Evolutionary conservation across 2,329 filamentous ascomycete genomes (phyloP), one percentile per base, ranked within the genome.

Genomic region (Endothia cerciana): DNA sequence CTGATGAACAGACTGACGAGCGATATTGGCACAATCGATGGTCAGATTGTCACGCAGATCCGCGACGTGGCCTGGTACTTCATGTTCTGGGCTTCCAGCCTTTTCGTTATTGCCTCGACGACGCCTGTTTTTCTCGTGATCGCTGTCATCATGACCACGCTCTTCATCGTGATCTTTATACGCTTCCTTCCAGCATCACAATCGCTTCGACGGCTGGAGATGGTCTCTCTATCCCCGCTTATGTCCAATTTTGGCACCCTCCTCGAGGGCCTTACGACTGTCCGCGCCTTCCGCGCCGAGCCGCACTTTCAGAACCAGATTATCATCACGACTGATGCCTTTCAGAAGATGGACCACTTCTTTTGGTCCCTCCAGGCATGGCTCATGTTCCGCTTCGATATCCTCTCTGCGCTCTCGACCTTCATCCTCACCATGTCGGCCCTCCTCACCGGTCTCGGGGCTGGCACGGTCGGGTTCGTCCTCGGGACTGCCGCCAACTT

Each of bases 261-360:
- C 51, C 83, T 96, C 2, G 91, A 96, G 67, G 94, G 94, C 0
- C 80, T 97, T 10, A 93, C 91, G 0, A 97, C 94, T 0, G 93
- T 97, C 28, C 87, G 92, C 53, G 93, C 94, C 0, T 94, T 96
- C 74, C 87, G 85, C 59, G 92, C 90, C 0, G 90, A 97, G 71
- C 80, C 85, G 4, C 88, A 91, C 62, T 97, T 97, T 73, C 92
- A 96, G 73, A 85, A 89, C 68, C 86, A 89, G 60, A 92, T 96
- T 62, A 89, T 97, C 41, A 81, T 84, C 2, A 93, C 93, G 0
- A 93, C 93, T 0, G 93, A 97, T 73, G 88, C 89, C 22, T 97
- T 97, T 74, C 94, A 97, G 75, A 93, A 93, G 74, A 95, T 97
- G 85, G 94, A 97, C 72, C 94, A 97, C 75, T 97, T 97, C 78